Base-by-base conservation (phyloP, 768 basidiomycete species). In the Galerina marginata region DNA sequence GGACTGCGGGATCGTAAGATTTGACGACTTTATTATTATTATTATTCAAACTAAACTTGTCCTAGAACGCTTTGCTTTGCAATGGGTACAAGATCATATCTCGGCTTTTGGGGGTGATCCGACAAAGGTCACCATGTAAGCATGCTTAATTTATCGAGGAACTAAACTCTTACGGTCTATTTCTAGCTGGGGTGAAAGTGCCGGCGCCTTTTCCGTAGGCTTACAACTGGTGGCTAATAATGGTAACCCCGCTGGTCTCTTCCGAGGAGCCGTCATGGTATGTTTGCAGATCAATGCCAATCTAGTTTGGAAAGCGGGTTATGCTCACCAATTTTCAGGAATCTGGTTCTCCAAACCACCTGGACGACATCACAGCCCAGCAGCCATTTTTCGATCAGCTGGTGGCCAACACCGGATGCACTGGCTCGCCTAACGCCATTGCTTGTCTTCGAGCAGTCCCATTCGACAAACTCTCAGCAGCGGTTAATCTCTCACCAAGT, bases 1-100 rank as follows among this genome's bases (percentile, higher is more conserved):
- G 84, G 86, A 14, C 67, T 87, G 6, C 71, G 72, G 58, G 86
- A 87, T 65, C 81, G 81, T 82, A 57, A 65, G 79, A 75, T 10
- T 12, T 39, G n/a, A 10, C 20, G 20, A n/a, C 54, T 26, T 7
- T 26, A n/a, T 47, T 25, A 5, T 0, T 4, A 12, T 26, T 43
- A 44, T 3, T 4, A 40, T 47, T 20, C 20, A 20, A n/a, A 15
- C 12, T 37, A 44, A 15, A 6, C n/a, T 47, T 9, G 16, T 16
- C 20, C 37, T 11, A 85, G 78, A 81, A 65, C 74, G 78, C 25
- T 72, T 79, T 16, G 84, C 81, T 1, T 65, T 87, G 14, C 67
- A 79, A 60, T 87, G 86, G 85, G 76, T 86, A 0, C 80, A 85
- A 54, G 74, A 81, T 53, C 76, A 86, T 65, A 83, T 86, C 58